Evolutionary conservation across 306 rosid species (phyloP), one percentile per base, ranked within the genome.

Genomic region (Albizia julibrissin): DNA sequence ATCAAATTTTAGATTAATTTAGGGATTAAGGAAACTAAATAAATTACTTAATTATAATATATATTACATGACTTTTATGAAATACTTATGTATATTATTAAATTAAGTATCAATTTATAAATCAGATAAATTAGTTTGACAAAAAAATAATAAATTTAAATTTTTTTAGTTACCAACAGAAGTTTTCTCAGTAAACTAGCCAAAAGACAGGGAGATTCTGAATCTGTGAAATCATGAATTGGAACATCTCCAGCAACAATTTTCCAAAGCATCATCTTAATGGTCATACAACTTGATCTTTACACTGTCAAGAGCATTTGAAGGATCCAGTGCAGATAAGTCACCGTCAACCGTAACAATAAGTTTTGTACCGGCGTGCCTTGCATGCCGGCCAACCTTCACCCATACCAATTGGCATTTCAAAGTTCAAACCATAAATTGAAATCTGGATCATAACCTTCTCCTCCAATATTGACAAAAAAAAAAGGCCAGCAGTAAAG

Each of bases 201-300:
- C 75, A 86, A 76, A 50, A 86, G 82, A 84, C 82, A 86, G 50
- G 89, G 89, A 72, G 88, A 80, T 80, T 84, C 88, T 11, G 88
- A 80, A 62, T 80, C 84, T 27, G 82, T 37, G 44, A 86, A 77
- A 79, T 84, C 43, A 40, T 83, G 84, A 65, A 89, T 52, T 47
- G 91, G 89, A 79, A 86, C 73, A 77, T 89, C 85, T 76, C 77
- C 88, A 31, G 80, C 84, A 37, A 84, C 84, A 73, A 84, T 85
- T 77, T 79, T 89, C 89, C 91, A 29, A 89, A 78, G 84, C 75
- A 84, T 89, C 91, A 39, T 81, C 84, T 82, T 86, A 88, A 33
- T 69, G 40, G n/a, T 85, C 82, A 77, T 85, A 85, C 31, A 85
- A 67, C 82, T 81, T 85, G 72, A 85, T 85, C 68, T 50, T 77